phyloP scores from a whole-genome alignment of 2,329 filamentous ascomycete species.

The Fusarium xylarioides region DNA sequence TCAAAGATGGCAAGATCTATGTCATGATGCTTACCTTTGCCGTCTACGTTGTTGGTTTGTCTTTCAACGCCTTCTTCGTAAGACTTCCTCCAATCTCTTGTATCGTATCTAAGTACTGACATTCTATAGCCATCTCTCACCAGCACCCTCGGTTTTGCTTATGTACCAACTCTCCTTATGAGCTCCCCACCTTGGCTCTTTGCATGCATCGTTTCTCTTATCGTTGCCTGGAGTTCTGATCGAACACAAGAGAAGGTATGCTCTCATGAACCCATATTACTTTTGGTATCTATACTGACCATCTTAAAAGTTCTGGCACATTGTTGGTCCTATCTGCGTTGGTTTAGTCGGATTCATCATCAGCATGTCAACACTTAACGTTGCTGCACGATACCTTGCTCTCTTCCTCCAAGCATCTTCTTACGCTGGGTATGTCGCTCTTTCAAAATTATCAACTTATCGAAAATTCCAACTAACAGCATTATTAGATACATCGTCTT shows the following conservation, averaged over 20 bases:
- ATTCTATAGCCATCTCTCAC: slow-evolving; percentile 55
- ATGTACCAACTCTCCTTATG: slow-evolving; percentile 64
- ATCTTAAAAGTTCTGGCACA: slow-evolving; percentile 62
- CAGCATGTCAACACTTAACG: slow-evolving; percentile 64
- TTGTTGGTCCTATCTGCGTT: slow-evolving; percentile 60
- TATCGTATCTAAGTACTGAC: neutral
- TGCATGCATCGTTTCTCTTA: slow-evolving; percentile 63
- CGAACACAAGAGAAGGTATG: slow-evolving; percentile 61
- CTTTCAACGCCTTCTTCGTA: slow-evolving; percentile 67
- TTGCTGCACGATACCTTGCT: slow-evolving; percentile 66
- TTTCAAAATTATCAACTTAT: too few relatives aligned
- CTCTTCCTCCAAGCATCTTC: slow-evolving; percentile 67
- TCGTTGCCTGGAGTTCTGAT: slow-evolving; percentile 66
- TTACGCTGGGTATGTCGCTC: slow-evolving; percentile 54
- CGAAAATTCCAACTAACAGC: neutral
- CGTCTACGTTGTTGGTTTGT: slow-evolving; percentile 66
- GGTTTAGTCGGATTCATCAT: slow-evolving; percentile 67
- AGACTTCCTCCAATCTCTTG: neutral
- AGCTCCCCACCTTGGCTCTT: slow-evolving; percentile 68
- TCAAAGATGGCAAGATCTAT: slow-evolving; percentile 71
- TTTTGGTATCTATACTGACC: neutral
- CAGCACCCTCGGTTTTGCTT: slow-evolving; percentile 61
- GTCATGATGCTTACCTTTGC: slow-evolving; percentile 70
- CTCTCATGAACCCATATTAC: neutral
- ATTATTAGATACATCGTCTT: slow-evolving; percentile 60